Conservation (phyloP, 2,329 filamentous ascomycete species). For the Stenocarpella maydis region DNA sequence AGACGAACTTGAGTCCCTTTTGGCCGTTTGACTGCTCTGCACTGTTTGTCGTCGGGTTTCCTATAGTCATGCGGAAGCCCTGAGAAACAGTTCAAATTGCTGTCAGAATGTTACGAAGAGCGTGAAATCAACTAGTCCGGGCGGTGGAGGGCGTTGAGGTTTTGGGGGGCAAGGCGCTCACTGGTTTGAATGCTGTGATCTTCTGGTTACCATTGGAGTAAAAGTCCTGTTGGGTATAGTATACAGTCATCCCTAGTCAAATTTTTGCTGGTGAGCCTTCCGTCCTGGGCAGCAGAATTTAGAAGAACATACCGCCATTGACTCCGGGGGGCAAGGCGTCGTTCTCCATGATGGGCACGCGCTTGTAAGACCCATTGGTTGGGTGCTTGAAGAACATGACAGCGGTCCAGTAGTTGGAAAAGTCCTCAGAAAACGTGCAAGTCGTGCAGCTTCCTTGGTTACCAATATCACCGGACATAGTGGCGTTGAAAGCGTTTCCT, state of each 20-base stretch:
- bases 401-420: constrained; percentile 47
- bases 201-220: constrained; percentile 49
- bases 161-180: constrained; percentile 33
- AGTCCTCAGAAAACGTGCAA: constrained; percentile 46
- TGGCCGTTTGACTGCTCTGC: neutral
- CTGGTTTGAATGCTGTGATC: constrained; percentile 49
- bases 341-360: constrained; percentile 41
- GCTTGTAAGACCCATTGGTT: constrained; percentile 41
- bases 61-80: constrained; percentile 53
- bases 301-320: constrained; percentile 42
- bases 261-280: neutral
- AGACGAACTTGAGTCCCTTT: constrained; percentile 50
- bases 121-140: neutral
- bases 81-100: constrained; percentile 36
- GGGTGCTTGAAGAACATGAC: constrained; percentile 39
- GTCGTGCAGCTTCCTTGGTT: constrained; percentile 45
- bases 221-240: constrained; percentile 52
- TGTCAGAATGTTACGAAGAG: constrained; percentile 15
- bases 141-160: too few species aligned
- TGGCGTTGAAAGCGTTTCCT: constrained; percentile 39
- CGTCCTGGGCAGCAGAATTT: neutral
- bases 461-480: constrained; percentile 41
- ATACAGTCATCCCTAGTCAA: constrained; percentile 46
- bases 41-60: constrained; percentile 40
- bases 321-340: constrained; percentile 40